Evolutionary conservation across 805 yeast species (phyloP).

Genomic region (Nakazawaea laoshanensis): DNA sequence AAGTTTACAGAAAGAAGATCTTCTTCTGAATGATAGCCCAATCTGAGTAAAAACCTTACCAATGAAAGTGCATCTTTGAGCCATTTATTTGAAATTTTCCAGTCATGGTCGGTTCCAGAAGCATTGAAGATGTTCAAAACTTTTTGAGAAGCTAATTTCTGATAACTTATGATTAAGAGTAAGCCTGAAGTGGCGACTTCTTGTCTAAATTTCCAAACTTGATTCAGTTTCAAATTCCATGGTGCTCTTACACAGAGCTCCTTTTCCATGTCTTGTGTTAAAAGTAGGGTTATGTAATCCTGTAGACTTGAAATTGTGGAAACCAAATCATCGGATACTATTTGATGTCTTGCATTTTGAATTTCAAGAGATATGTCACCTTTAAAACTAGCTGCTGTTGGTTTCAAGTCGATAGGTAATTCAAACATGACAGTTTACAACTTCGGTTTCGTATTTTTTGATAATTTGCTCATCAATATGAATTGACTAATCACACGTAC

Average conservation of each 20-base stretch:
- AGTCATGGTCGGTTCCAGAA: not conserved
- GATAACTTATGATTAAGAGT: slow-evolving; percentile 1
- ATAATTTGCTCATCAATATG: too few species aligned
- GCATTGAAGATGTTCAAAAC: not conserved
- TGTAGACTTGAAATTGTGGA: slow-evolving; percentile 2
- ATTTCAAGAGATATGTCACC: too few species aligned
- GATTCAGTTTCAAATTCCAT: slow-evolving; percentile 3
- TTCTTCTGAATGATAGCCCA: not conserved
- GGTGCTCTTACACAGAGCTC: slow-evolving; percentile 1
- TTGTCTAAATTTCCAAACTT: slow-evolving; percentile 4
- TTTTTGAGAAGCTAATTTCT: slow-evolving; percentile 2
- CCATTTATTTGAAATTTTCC: slow-evolving; percentile 9
- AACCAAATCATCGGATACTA: slow-evolving; percentile 3
- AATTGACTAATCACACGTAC: too few species aligned
- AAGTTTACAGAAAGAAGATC: slow-evolving; percentile 1
- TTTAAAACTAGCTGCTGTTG: too few species aligned
- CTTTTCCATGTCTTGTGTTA: not conserved
- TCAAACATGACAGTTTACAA: too few species aligned
- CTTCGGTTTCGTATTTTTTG: too few species aligned
- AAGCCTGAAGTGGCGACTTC: slow-evolving; percentile 5
- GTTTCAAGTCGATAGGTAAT: too few species aligned
- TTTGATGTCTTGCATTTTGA: slow-evolving; percentile 1
- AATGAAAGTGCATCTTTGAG: slow-evolving; percentile 4
- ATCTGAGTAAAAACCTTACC: slow-evolving; percentile 3
- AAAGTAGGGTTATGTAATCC: slow-evolving; percentile 5